These are phyloP conservation scores for Pseudogymnoascus sp. DNA, from an alignment of 2,329 filamentous ascomycete species.

Conservation along the genomic window DNA sequence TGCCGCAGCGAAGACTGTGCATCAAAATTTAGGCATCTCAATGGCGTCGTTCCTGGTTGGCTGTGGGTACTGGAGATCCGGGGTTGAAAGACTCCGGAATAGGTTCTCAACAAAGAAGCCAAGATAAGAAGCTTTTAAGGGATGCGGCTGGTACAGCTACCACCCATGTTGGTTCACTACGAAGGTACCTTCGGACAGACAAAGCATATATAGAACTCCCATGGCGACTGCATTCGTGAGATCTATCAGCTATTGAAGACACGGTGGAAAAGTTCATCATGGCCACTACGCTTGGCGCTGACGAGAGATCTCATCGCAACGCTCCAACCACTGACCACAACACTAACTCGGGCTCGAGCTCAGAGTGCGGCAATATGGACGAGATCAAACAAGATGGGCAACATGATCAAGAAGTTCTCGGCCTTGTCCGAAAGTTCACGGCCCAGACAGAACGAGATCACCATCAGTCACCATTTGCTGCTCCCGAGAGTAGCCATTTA, in stretches of 20 bases:
- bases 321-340: neutral
- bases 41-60: neutral
- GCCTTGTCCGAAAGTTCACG: neutral
- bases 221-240: neutral
- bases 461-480: neutral
- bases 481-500: neutral
- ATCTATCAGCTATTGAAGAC: neutral
- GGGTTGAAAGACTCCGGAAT: neutral
- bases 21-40: neutral
- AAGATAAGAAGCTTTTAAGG: constrained; percentile 1
- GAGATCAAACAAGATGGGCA: neutral
- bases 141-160: neutral
- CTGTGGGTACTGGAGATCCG: neutral
- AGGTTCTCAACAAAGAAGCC: no score
- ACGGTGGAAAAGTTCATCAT: neutral
- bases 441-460: neutral
- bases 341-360: neutral
- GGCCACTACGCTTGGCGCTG: neutral
- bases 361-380: neutral
- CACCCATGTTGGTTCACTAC: neutral
- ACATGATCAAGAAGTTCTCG: constrained; percentile 1
- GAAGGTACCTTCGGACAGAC: neutral
- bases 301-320: neutral
- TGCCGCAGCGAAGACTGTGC: neutral
- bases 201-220: neutral